Evolutionary conservation across 768 basidiomycete genomes (phyloP).

Genomic region (Collybia nuda): DNA sequence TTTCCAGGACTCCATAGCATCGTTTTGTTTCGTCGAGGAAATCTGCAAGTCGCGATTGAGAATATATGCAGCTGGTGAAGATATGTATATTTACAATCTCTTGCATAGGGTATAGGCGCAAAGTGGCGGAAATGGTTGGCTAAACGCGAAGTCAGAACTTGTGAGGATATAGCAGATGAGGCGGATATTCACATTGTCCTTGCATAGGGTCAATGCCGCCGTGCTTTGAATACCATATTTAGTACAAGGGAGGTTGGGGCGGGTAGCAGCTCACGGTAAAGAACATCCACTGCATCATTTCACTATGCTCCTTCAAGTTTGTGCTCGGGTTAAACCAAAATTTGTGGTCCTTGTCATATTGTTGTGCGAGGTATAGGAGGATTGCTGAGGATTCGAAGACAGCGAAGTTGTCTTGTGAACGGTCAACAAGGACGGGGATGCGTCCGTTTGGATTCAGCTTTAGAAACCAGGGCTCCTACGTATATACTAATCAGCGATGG

Average conservation of each 20-base stretch:
- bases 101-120: constrained; percentile 67
- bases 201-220: constrained; percentile 90
- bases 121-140: constrained; percentile 70
- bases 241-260: not conserved
- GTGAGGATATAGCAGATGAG: not conserved
- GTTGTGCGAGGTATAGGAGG: constrained; percentile 76
- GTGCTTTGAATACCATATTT: constrained; percentile 42
- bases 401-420: constrained; percentile 54
- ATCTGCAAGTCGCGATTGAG: constrained; percentile 37
- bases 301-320: constrained; percentile 61
- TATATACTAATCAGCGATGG: not conserved
- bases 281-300: constrained; percentile 85
- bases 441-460: constrained; percentile 71
- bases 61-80: not conserved
- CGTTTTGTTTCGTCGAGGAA: constrained; percentile 82
- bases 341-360: constrained; percentile 70
- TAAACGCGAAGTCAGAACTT: constrained; percentile 11
- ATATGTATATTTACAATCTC: constrained; percentile 46
- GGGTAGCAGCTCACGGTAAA: constrained; percentile 53
- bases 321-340: constrained; percentile 61
- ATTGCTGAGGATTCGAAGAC: constrained; percentile 85
- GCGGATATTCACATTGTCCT: constrained; percentile 47
- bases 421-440: constrained; percentile 69
- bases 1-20: constrained; percentile 81
- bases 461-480: constrained; percentile 69